Percentiles rank a stretch among this genome's conserved stretches.
Evolutionary conservation across 805 yeast species (phyloP).

Genomic region (Debaryomyces castellii): DNA sequence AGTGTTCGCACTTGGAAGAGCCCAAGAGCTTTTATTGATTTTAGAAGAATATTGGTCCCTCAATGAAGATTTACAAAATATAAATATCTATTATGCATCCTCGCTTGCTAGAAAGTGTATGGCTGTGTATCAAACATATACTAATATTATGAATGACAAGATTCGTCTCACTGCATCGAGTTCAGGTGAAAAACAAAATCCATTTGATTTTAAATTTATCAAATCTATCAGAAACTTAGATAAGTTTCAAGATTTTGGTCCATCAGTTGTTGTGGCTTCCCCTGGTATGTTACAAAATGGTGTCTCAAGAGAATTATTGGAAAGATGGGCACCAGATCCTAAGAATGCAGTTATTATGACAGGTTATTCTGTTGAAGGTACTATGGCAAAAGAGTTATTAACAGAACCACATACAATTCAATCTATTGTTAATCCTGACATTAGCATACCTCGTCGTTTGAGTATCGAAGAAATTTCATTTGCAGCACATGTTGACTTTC

Average conservation of each 20-base stretch:
- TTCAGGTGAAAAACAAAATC: slow-evolving; percentile 51
- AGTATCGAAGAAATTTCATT: slow-evolving; percentile 91
- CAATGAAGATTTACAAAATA: slow-evolving; percentile 76
- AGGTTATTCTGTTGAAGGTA: slow-evolving; percentile 98
- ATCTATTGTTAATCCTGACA: slow-evolving; percentile 75
- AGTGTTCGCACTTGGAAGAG: slow-evolving; percentile 94
- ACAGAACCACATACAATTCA: slow-evolving; percentile 92
- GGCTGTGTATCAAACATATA: slow-evolving; percentile 95
- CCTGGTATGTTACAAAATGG: slow-evolving; percentile 99
- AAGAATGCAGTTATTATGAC: slow-evolving; percentile 85
- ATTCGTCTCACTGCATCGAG: slow-evolving; percentile 65
- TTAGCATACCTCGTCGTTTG: slow-evolving; percentile 81
- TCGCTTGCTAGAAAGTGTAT: slow-evolving; percentile 92
- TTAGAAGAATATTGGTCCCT: slow-evolving; percentile 93
- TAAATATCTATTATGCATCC: slow-evolving; percentile 89
- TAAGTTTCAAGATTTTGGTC: slow-evolving; percentile 87
- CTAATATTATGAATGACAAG: slow-evolving; percentile 95
- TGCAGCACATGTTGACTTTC: slow-evolving; percentile 99
- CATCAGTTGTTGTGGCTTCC: slow-evolving; percentile 93
- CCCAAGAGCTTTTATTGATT: slow-evolving; percentile 88
- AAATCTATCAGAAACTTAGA: slow-evolving; percentile 78
- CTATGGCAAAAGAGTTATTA: slow-evolving; percentile 88
- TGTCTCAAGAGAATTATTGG: slow-evolving; percentile 84
- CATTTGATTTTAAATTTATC: slow-evolving; percentile 85
- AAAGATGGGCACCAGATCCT: slow-evolving; percentile 97